Conservation (phyloP, 2,329 filamentous ascomycete genomes). For the Fusarium burgessii region DNA sequence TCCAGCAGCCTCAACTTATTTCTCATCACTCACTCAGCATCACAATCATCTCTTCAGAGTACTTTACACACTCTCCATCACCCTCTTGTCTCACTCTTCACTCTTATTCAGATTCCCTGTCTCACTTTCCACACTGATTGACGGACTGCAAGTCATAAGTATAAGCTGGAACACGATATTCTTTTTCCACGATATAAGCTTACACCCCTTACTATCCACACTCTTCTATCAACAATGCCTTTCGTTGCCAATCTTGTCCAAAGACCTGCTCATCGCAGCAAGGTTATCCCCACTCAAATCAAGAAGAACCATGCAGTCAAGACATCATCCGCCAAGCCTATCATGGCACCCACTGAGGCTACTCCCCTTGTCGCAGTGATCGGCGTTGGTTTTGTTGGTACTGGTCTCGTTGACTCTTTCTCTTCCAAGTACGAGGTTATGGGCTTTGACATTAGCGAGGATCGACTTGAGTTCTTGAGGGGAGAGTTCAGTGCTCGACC, state of each 20-base stretch:
- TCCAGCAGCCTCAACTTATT: background rate
- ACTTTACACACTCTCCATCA: background rate
- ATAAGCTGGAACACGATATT: no score
- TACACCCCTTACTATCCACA: background rate
- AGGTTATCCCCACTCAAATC: background rate
- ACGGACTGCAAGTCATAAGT: no score
- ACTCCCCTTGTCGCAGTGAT: slow-evolving; percentile 59
- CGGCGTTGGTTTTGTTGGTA: slow-evolving; percentile 65
- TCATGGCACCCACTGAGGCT: background rate
- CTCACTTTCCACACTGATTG: background rate
- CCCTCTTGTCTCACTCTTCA: background rate
- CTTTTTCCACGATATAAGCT: no score
- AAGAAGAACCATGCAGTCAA: background rate
- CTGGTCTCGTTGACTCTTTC: slow-evolving; percentile 60
- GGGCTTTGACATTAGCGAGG: slow-evolving; percentile 59
- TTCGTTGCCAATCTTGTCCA: slow-evolving; percentile 3
- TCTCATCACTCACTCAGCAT: slow-evolving; percentile 19
- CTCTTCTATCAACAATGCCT: slow-evolving; percentile 12
- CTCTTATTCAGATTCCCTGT: background rate
- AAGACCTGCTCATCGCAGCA: slow-evolving; percentile 9
- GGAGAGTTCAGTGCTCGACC: slow-evolving; percentile 39
- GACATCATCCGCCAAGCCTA: background rate
- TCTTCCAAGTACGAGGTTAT: slow-evolving; percentile 55
- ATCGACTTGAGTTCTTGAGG: slow-evolving; percentile 52
- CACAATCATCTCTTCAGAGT: background rate